Base-by-base conservation (phyloP, 129 eudicot species). In the Pseudognaphalium luteoalbum region DNA sequence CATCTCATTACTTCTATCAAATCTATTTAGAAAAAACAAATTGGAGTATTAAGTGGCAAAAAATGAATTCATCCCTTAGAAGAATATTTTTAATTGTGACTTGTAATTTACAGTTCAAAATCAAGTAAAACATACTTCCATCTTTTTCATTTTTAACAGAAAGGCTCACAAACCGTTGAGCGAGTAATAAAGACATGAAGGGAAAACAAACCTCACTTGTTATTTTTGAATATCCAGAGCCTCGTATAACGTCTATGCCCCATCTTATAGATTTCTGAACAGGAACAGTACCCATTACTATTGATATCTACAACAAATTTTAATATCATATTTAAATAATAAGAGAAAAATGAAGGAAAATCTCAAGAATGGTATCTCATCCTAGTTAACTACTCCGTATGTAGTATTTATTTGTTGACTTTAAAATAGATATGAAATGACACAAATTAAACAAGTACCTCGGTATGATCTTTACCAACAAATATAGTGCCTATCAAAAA, bases 181-280 rank as follows among this genome's bases (percentile, higher is more conserved):
- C 52, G 34, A 60, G n/a, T 6, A 51, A 42, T 52, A 22, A 32
- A 4, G 37, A 74, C 6, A 66, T 29, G 72, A 80, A 74, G 74
- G 76, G 78, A 73, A 68, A 80, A 84, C 96, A 79, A 62, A 90
- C 96, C 92, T 83, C 82, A 78, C 88, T 82, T 81, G 72, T 78
- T 66, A 41, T 34, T 58, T 74, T 74, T 67, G 75, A 44, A 75
- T 39, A 61, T 70, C 71, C 58, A 19, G 86, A 35, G 41, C 70
- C 73, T 33, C 74, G 78, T 70, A 70, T 73, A 20, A 28, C 57
- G 51, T 74, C 78, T 11, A 68, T 74, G 37, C 83, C 79, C 84
- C 78, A 80, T 50, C 22, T 74, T 12, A 80, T 72, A 25, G 63
- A 77, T 62, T 65, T 83, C 92, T 90, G 87, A 77, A 79, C 10